Evolutionary conservation across 345 rosid genomes (phyloP), one percentile per base, ranked within the genome.

Genomic region (Aquilaria yunnanensis): DNA sequence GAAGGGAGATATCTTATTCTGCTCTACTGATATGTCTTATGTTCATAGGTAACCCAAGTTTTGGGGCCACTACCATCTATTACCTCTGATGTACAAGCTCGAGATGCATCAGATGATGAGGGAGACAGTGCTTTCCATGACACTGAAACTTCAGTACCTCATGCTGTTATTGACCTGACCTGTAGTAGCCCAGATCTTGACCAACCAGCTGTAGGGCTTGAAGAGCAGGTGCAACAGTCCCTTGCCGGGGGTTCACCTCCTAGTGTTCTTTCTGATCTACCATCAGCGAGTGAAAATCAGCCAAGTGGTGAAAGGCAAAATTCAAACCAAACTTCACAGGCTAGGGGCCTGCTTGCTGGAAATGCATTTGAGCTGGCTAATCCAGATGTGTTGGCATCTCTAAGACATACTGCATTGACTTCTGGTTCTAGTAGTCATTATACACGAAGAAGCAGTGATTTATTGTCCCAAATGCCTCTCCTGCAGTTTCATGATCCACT

Each of bases 21-120:
- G 43, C 43, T 62, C 48, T 32, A 31, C 13, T 65, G 32, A 54
- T 45, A 23, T 46, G 31, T 50, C 57, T 68, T 56, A 32, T 34
- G 51, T 74, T 71, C 53, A 55, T 68, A 77, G 83, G 75, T 49
- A 57, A 51, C 56, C 59, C 68, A 47, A 48, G 73, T 70, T 67
- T 70, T 59, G 58, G 68, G 55, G 54, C 61, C 61, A 63, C 71
- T 56, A 34, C 73, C 67, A 37, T 53, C 62, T 16, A 31, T 73
- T 61, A 67, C 75, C 55, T 65, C 78, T 69, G 73, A 51, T 67
- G 60, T 53, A 29, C 74, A 64, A 62, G 71, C 57, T 65, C 67
- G 72, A 69, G 65, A 62, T 57, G 73, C 71, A 64, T 64, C 50
- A 16, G 43, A 54, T 54, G 59, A 13, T 70, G 81, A 57, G 55